Percentiles rank a stretch among this genome's conserved stretches.
phyloP scores from a whole-genome alignment of 257 asterid genomes.

The Asclepias syriaca region DNA sequence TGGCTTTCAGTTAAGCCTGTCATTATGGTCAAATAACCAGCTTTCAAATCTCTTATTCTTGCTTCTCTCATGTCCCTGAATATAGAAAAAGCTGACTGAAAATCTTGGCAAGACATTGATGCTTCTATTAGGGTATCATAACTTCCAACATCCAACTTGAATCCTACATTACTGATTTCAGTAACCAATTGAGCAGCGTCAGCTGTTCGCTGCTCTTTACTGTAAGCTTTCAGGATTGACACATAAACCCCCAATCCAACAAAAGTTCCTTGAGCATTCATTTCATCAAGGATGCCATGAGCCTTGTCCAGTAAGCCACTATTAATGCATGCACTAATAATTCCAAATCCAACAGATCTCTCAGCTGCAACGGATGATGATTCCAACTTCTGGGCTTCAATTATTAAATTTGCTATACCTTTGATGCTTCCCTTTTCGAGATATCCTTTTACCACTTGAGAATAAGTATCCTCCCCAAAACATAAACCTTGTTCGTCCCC shows the following conservation, averaged over 20 bases:
- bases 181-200: conserved; percentile 87
- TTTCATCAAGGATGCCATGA: conserved; percentile 70
- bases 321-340: conserved; percentile 59
- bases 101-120: conserved; percentile 91
- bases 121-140: conserved; percentile 77
- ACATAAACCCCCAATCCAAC: conserved; percentile 73
- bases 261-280: conserved; percentile 63
- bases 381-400: conserved; percentile 72
- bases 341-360: conserved; percentile 65
- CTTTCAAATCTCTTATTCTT: conserved; percentile 55
- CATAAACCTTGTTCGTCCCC: conserved; percentile 27
- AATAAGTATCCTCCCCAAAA: conserved; percentile 46
- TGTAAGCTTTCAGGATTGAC: conserved; percentile 70
- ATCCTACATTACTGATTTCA: conserved; percentile 56
- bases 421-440: conserved; percentile 46
- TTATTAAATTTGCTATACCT: conserved; percentile 53
- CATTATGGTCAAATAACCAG: conserved; percentile 84
- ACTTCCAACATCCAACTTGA: conserved; percentile 48
- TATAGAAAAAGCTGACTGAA: conserved; percentile 82
- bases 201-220: conserved; percentile 73
- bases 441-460: conserved; percentile 59
- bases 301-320: conserved; percentile 70
- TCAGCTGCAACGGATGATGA: conserved; percentile 45
- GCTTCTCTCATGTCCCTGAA: conserved; percentile 95
- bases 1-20: conserved; percentile 92